Evolutionary conservation across 2,329 filamentous ascomycete species (phyloP), one percentile per base, ranked within the genome.

Genomic region (Aspergillus ochraceus): DNA sequence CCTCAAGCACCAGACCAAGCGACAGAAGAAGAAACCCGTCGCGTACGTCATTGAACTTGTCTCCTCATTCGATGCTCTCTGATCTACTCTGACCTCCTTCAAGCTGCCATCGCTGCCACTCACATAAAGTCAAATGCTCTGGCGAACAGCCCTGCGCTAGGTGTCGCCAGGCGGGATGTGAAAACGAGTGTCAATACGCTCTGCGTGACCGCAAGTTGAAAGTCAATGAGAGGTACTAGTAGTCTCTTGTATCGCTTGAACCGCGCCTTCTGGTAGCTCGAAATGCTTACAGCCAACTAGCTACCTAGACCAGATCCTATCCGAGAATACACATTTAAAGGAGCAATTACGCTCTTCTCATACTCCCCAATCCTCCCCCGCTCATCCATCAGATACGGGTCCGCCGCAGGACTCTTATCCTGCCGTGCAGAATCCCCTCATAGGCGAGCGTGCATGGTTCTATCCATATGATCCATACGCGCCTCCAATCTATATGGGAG

Each of bases 61-160:
- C 14, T 24, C 20, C 30, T 19, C 29, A 17, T 9, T 29, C 54
- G 54, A 36, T 26, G 22, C 55, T 52, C 55, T 52, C 52, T 57
- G 19, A 29, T 29, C 26, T 29, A 29, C 26, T 29, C 52, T 20
- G 24, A 42, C 9, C 24, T 30, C 22, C 32, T 14, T 47, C 22
- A 32, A 68, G 68, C 8, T 79, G 77, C 39, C 71, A 75, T 60
- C 68, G 76, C 54, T 79, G 77, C 47, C 77, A 79, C 64, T 59
- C 67, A 0, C 77, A 77, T n/a, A 79, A 80, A 57, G 75, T 78
- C 30, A 79, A 76, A 61, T 79, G 77, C 57, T 78, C 77, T 0
- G 77, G 77, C 1, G 69, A 72, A 20, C 69, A 73, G n/a, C 77
- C 77, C 4, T 80, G 77, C 55, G 65, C 68, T 14, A 70, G 72